A percentile compares a stretch with the other conserved stretches of the same genome.
Conservation (phyloP, 768 basidiomycete species). For the Tricholoma flavovirens region DNA sequence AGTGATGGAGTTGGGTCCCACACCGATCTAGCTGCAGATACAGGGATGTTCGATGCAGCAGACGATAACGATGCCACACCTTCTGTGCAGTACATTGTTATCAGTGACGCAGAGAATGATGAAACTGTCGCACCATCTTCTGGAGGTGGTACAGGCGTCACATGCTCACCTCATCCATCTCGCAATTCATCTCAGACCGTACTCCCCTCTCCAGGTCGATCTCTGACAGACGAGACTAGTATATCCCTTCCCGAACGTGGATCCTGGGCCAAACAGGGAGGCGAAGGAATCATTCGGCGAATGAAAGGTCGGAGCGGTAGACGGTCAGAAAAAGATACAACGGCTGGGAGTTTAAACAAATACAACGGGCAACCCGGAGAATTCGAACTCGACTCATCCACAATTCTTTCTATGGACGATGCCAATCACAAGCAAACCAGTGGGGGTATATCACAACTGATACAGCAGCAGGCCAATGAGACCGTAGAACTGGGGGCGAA, state of each 20-base stretch:
- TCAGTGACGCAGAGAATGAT: too few species aligned
- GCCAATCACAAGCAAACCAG: neutral
- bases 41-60: slow-evolving; percentile 9
- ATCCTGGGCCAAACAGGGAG: neutral
- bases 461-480: neutral
- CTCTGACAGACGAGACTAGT: neutral
- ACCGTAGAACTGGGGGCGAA: neutral
- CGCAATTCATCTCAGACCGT: neutral
- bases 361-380: neutral
- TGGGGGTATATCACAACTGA: neutral
- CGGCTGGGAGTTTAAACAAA: neutral
- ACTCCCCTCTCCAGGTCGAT: neutral
- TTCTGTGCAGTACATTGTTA: neutral
- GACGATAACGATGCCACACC: neutral
- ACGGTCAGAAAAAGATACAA: slow-evolving; percentile 11
- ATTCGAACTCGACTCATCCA: neutral
- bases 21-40: slow-evolving; percentile 29
- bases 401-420: neutral
- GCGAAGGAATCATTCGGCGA: slow-evolving; percentile 28
- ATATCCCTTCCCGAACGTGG: neutral
- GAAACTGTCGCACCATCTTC: neutral
- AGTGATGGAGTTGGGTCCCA: slow-evolving; percentile 29
- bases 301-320: slow-evolving; percentile 39
- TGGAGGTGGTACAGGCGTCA: neutral
- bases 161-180: neutral